Evolutionary conservation across 495 filamentous ascomycete species (phyloP), one percentile per base, ranked within the genome.

Genomic region (Aspergillus bertholletiae): DNA sequence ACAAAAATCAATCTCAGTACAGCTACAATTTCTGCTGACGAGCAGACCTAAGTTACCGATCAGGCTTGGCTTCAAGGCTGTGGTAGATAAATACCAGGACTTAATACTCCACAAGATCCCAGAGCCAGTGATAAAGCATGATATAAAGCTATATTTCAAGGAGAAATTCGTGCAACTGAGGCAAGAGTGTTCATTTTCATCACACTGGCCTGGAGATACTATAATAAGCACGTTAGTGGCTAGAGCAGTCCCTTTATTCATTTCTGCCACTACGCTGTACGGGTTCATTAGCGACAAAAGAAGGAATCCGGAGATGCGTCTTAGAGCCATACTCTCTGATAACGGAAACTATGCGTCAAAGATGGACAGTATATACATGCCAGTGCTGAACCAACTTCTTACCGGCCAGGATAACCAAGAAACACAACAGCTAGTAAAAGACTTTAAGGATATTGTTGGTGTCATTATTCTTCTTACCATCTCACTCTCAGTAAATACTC

Each of bases 41-140:
- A 71, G 75, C 51, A 62, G 78, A 53, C 75, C 76, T 22, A 75
- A 81, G 52, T 52, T 75, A 17, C 64, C 69, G 1, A 73, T 80
- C 51, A 67, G 69, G 1, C 65, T 62, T 2, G 63, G 63, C 0
- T 70, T 72, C 32, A 1, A 35, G 18, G 21, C 28, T 3, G 57
- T 44, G 20, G 23, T 7, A 62, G 23, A 54, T 2, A 28, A 60
- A 0, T 41, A 64, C 35, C 54, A 65, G 21, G 45, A 64, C 27
- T 20, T 68, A 5, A 47, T 53, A 9, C 62, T 71, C 6, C 58
- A 62, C 49, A 50, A 67, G 23, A 51, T 58, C 22, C 53, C 53
- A n/a, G 26, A 53, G 20, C 8, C 45, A 32, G 54, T 53, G 18
- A 60, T 67, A 9, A 46, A 62, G n/a, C 57, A 64, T 18, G 67